phyloP scores from a whole-genome alignment of 768 basidiomycete species.

The Trametes cingulata region DNA sequence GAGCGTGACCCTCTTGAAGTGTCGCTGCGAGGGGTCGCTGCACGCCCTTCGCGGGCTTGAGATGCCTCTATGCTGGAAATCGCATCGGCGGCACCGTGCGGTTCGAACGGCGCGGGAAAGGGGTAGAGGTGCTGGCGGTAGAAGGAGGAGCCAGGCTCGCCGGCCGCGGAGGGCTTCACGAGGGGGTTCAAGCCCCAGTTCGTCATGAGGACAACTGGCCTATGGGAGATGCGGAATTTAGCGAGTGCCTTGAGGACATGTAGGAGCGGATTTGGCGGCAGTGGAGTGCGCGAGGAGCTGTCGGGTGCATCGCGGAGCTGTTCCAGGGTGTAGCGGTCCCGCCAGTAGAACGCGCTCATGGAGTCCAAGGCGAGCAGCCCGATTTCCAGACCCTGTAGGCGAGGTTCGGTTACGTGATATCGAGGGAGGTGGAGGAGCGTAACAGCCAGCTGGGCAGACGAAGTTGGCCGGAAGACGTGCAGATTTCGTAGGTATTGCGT shows the following conservation, averaged over 20 bases:
- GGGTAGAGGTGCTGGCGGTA: slow-evolving; percentile 57
- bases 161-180: slow-evolving; percentile 19
- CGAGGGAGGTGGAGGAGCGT: slow-evolving; percentile 59
- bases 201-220: slow-evolving; percentile 54
- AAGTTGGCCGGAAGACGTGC: slow-evolving; percentile 69
- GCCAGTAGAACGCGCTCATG: slow-evolving; percentile 75
- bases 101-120: slow-evolving; percentile 39
- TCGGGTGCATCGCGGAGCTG: slow-evolving; percentile 38
- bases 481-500: slow-evolving; percentile 50
- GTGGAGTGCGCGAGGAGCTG: slow-evolving; percentile 2
- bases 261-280: slow-evolving; percentile 38
- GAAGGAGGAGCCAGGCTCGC: slow-evolving; percentile 29
- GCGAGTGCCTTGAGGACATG: slow-evolving; percentile 52
- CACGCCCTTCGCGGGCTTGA: background rate
- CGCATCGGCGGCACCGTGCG: slow-evolving; percentile 12
- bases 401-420: slow-evolving; percentile 51
- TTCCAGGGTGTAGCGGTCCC: slow-evolving; percentile 67
- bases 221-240: slow-evolving; percentile 47
- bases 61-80: slow-evolving; percentile 3
- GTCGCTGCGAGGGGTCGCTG: background rate
- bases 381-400: slow-evolving; percentile 48
- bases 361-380: slow-evolving; percentile 76
- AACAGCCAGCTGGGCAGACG: slow-evolving; percentile 67
- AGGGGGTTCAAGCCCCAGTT: slow-evolving; percentile 57
- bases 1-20: slow-evolving; percentile 3